Conservation (phyloP, 2,329 filamentous ascomycete species). For the Aureobasidium musti region DNA sequence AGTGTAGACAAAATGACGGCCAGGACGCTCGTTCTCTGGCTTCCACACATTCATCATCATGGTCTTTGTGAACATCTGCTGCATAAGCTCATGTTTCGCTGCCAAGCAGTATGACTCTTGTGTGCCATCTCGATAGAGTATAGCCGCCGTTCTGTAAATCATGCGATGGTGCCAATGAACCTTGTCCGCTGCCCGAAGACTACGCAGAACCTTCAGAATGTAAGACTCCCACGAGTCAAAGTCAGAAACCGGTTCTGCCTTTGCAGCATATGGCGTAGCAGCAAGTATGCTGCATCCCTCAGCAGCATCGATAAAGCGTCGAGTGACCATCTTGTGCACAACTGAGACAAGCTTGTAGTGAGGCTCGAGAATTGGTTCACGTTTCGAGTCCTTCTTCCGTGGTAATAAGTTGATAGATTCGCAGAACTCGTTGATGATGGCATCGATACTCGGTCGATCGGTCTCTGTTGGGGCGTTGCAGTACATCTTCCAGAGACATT, state of each 20-base stretch:
- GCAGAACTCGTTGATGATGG: constrained; percentile 35
- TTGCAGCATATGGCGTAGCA: constrained; percentile 58
- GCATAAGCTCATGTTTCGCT: constrained; percentile 76
- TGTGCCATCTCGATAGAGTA: constrained; percentile 61
- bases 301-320: constrained; percentile 48
- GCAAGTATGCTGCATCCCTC: constrained; percentile 48
- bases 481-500: constrained; percentile 73
- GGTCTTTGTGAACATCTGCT: constrained; percentile 88
- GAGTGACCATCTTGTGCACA: constrained; percentile 74
- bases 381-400: constrained; percentile 52
- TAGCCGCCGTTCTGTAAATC: constrained; percentile 69
- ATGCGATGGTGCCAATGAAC: constrained; percentile 95
- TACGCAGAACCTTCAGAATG: constrained; percentile 62
- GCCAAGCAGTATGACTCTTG: constrained; percentile 54
- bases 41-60: constrained; percentile 96
- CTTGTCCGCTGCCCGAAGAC: constrained; percentile 72
- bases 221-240: constrained; percentile 61
- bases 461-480: neutral
- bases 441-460: constrained; percentile 15
- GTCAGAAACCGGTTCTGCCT: constrained; percentile 52
- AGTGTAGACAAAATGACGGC: constrained; percentile 89
- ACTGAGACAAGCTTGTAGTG: constrained; percentile 89
- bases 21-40: constrained; percentile 80
- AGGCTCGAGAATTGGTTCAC: constrained; percentile 83
- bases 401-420: constrained; percentile 63